Percentiles rank a stretch among this genome's conserved stretches.
These are phyloP conservation scores for Candida krabiensis DNA, from an alignment of 805 yeast species.

Conservation along the genomic window DNA sequence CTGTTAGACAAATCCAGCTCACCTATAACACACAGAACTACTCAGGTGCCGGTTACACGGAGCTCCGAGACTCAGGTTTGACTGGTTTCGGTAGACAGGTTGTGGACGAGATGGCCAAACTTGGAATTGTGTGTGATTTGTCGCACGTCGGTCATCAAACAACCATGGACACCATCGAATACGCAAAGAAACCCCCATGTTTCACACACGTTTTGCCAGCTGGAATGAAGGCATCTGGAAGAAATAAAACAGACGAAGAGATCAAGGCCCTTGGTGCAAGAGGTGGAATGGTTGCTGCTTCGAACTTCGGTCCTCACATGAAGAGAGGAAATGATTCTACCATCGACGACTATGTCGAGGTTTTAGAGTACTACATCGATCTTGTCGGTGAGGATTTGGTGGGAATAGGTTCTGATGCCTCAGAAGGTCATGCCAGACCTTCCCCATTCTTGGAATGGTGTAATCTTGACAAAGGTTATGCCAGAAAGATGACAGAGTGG, in stretches of 20 bases:
- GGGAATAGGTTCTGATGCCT: conserved; percentile 49
- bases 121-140: conserved; percentile 51
- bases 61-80: conserved; percentile 34
- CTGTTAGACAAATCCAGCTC: conserved; percentile 20
- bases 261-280: conserved; percentile 20
- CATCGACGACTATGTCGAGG: conserved; percentile 46
- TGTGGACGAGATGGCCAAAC: conserved; percentile 45
- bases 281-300: conserved; percentile 23
- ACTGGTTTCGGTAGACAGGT: conserved; percentile 41
- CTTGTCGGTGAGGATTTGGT: conserved; percentile 49
- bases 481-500: conserved; percentile 23
- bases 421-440: conserved; percentile 27
- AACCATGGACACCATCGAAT: conserved; percentile 38
- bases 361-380: conserved; percentile 39
- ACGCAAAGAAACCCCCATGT: conserved; percentile 32
- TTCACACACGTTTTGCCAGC: conserved; percentile 21
- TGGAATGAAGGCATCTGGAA: conserved; percentile 17
- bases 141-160: conserved; percentile 49
- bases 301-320: conserved; percentile 23
- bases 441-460: conserved; percentile 23
- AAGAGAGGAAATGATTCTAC: conserved; percentile 30
- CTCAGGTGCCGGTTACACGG: conserved; percentile 24
- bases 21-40: conserved; percentile 22
- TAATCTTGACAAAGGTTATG: conserved; percentile 20
- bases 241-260: conserved; percentile 22